These are phyloP conservation scores for Quillaja saponaria DNA, from an alignment of 306 rosid species.

Conservation along the genomic window DNA sequence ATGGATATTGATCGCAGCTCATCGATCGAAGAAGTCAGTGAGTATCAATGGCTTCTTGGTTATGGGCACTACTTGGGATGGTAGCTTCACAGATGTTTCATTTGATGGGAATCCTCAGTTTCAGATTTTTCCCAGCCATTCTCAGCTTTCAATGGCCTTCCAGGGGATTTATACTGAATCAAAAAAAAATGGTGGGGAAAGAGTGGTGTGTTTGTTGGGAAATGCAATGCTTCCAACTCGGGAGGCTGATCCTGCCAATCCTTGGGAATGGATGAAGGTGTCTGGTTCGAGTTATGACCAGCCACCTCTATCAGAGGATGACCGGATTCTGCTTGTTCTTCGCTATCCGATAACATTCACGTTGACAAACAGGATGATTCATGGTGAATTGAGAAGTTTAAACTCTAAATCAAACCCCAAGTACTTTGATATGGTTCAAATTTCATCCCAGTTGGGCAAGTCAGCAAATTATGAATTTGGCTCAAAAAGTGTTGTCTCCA, in stretches of 20 bases:
- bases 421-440: constrained; percentile 68
- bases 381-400: constrained; percentile 74
- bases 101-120: constrained; percentile 49
- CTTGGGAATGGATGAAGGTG: constrained; percentile 76
- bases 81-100: constrained; percentile 35
- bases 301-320: constrained; percentile 69
- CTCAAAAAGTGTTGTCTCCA: constrained; percentile 54
- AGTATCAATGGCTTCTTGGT: constrained; percentile 56
- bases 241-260: constrained; percentile 53
- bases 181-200: constrained; percentile 75
- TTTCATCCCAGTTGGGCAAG: constrained; percentile 69
- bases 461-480: constrained; percentile 46
- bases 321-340: constrained; percentile 69
- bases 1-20: constrained; percentile 61
- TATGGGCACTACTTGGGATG: constrained; percentile 60
- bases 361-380: constrained; percentile 61
- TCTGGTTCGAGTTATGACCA: constrained; percentile 34
- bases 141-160: constrained; percentile 60
- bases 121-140: constrained; percentile 59
- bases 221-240: constrained; percentile 73
- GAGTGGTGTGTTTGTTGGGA: constrained; percentile 88
- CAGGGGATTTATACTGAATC: constrained; percentile 89
- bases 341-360: constrained; percentile 67
- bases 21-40: constrained; percentile 55
- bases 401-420: constrained; percentile 66